Evolutionary conservation across 2,329 filamentous ascomycete genomes (phyloP).

Genomic region (Talaromyces sp.): DNA sequence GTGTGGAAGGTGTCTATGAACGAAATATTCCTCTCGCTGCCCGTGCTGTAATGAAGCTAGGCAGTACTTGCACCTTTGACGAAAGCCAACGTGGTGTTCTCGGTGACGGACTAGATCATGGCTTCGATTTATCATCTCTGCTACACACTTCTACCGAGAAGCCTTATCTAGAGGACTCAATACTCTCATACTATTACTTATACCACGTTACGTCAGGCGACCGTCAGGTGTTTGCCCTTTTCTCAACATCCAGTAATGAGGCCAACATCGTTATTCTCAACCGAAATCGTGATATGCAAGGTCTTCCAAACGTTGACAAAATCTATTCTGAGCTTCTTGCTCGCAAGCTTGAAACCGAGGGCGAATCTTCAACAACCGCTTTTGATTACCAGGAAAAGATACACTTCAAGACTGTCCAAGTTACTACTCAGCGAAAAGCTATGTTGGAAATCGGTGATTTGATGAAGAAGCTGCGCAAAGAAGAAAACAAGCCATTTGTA

Average conservation of each 20-base stretch:
- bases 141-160: constrained; percentile 62
- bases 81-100: constrained; percentile 84
- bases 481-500: constrained; percentile 74
- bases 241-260: constrained; percentile 75
- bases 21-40: constrained; percentile 83
- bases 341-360: constrained; percentile 60
- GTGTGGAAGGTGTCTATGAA: constrained; percentile 96
- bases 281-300: constrained; percentile 72
- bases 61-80: constrained; percentile 90
- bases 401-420: constrained; percentile 78
- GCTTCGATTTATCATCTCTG: constrained; percentile 79
- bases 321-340: constrained; percentile 76
- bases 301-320: constrained; percentile 83
- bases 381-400: constrained; percentile 85
- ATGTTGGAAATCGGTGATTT: constrained; percentile 82
- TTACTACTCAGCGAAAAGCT: constrained; percentile 84
- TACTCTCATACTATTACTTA: constrained; percentile 80
- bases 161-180: constrained; percentile 70
- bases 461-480: constrained; percentile 83
- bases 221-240: constrained; percentile 86
- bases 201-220: constrained; percentile 91
- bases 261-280: constrained; percentile 88
- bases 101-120: constrained; percentile 86
- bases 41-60: constrained; percentile 81
- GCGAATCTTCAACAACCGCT: constrained; percentile 70